A percentile compares a stretch with the other conserved stretches of the same genome.
Evolutionary conservation across 2,329 filamentous ascomycete genomes (phyloP).

Genomic region (Colletotrichum gloeosporioides): DNA sequence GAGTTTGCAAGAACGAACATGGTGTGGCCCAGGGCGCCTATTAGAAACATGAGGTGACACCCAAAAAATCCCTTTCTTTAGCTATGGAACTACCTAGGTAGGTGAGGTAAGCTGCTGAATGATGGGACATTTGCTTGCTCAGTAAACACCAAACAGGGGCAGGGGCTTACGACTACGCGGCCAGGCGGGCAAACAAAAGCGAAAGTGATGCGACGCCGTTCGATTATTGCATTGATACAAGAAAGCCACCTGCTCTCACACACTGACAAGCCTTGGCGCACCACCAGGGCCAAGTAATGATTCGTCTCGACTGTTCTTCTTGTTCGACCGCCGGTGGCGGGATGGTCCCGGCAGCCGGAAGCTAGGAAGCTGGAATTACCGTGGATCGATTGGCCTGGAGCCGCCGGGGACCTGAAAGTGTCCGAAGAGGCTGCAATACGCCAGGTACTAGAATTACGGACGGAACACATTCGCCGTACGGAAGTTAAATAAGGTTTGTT

Average conservation of each 20-base stretch:
- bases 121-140: not conserved
- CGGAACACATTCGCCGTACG: not conserved
- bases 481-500: not conserved
- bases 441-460: not conserved
- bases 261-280: not conserved
- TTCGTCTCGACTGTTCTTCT: not conserved
- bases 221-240: not conserved
- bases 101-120: not conserved
- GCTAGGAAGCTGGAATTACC: not conserved
- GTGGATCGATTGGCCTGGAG: not conserved
- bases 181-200: not conserved
- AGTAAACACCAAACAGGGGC: not conserved
- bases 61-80: not conserved
- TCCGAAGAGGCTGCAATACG: not conserved
- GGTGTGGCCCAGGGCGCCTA: not conserved
- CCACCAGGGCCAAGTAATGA: not conserved
- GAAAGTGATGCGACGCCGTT: not conserved
- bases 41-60: not conserved
- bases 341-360: not conserved
- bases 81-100: not conserved
- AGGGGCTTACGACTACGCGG: not conserved
- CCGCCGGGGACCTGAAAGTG: not conserved
- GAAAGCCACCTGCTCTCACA: not conserved
- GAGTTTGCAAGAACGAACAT: not conserved
- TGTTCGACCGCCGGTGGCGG: not conserved